Conservation (phyloP, 2,329 filamentous ascomycete genomes). For the Alternaria sp. region DNA sequence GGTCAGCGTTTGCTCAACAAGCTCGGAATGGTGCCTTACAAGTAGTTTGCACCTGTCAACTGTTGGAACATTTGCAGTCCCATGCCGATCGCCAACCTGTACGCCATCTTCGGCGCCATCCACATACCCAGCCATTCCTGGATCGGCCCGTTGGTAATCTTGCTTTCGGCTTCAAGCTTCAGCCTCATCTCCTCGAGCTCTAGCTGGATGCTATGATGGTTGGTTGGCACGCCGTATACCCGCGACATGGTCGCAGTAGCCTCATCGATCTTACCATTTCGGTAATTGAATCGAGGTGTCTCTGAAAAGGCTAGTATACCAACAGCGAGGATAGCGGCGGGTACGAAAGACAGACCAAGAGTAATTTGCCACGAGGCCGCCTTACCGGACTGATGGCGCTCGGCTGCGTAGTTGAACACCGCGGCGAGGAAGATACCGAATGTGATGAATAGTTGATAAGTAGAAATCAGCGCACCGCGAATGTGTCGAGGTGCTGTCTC, state of each 20-base stretch:
- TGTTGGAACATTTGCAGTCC: slow-evolving; percentile 71
- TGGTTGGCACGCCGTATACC: slow-evolving; percentile 62
- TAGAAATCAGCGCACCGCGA: slow-evolving; percentile 67
- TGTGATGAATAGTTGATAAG: slow-evolving; percentile 74
- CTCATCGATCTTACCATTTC: slow-evolving; percentile 59
- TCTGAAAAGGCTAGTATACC: slow-evolving; percentile 64
- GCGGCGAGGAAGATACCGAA: slow-evolving; percentile 61
- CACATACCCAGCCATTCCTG: slow-evolving; percentile 64
- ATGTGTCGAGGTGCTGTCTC: slow-evolving; percentile 70
- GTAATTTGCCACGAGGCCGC: slow-evolving; percentile 70
- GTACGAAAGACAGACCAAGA: slow-evolving; percentile 64
- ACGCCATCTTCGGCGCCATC: slow-evolving; percentile 70
- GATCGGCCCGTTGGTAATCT: slow-evolving; percentile 55
- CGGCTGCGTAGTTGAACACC: slow-evolving; percentile 66
- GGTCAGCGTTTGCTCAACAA: not conserved
- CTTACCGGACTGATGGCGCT: slow-evolving; percentile 51
- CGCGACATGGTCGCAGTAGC: slow-evolving; percentile 60
- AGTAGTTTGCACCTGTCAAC: slow-evolving; percentile 65
- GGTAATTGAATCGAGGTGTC: slow-evolving; percentile 64
- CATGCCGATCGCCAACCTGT: slow-evolving; percentile 69
- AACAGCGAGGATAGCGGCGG: slow-evolving; percentile 59
- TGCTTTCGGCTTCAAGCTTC: slow-evolving; percentile 61
- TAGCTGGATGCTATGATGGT: slow-evolving; percentile 60
- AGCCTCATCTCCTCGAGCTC: slow-evolving; percentile 64
- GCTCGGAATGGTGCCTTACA: not conserved